These are phyloP conservation scores for Sarocladium brachiariae DNA, from an alignment of 2,329 filamentous ascomycete species.

Conservation along the genomic window DNA sequence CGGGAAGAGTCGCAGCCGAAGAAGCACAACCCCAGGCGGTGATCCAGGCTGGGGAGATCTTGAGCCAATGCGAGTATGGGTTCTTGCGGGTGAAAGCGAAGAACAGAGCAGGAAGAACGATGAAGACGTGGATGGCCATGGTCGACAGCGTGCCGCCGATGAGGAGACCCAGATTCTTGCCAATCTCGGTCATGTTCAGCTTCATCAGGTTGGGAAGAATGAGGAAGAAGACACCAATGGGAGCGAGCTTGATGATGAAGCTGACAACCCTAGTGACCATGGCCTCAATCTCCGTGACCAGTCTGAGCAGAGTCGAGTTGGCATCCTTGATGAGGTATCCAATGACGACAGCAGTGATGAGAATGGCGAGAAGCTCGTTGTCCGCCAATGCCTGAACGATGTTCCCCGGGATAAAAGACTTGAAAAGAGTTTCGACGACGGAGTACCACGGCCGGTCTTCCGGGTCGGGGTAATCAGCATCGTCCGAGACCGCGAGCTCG, in stretches of 20 bases:
- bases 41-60: constrained; percentile 43
- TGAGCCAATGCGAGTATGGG: constrained; percentile 40
- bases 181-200: constrained; percentile 39
- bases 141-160: constrained; percentile 39
- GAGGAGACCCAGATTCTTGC: constrained; percentile 41
- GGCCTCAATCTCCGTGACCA: constrained; percentile 38
- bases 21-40: constrained; percentile 49
- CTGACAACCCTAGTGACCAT: constrained; percentile 33
- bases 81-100: constrained; percentile 35
- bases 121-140: constrained; percentile 40
- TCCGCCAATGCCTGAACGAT: constrained; percentile 38
- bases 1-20: constrained; percentile 43
- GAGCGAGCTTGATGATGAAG: constrained; percentile 40
- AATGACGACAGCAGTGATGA: constrained; percentile 39
- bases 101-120: constrained; percentile 38
- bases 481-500: constrained; percentile 19
- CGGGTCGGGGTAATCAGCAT: constrained; percentile 21
- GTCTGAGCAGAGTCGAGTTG: constrained; percentile 31
- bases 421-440: constrained; percentile 41
- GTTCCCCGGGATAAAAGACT: constrained; percentile 43
- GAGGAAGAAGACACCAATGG: constrained; percentile 46
- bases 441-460: constrained; percentile 31
- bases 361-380: constrained; percentile 38
- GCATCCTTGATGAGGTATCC: constrained; percentile 36
- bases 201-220: constrained; percentile 45